A percentile compares a stretch with the other conserved stretches of the same genome.
Evolutionary conservation across 345 rosid genomes (phyloP).

Genomic region (Populus euphratica): DNA sequence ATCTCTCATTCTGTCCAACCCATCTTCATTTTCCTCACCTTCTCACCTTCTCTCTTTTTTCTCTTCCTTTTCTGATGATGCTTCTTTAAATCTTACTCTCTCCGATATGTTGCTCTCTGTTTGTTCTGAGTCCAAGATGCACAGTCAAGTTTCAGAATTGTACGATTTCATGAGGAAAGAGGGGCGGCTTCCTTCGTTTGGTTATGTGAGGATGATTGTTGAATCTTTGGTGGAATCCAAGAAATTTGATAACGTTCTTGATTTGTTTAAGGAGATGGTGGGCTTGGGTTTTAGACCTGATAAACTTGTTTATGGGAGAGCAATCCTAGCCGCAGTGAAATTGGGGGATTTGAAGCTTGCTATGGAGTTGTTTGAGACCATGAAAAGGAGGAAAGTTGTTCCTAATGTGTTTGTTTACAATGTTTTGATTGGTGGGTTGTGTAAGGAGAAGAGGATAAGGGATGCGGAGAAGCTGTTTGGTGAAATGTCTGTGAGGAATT

Average conservation of each 20-base stretch:
- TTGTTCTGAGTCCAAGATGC: slow-evolving; percentile 44
- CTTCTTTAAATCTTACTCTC: slow-evolving; percentile 41
- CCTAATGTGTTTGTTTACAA: slow-evolving; percentile 60
- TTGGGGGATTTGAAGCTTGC: slow-evolving; percentile 54
- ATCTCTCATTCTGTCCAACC: slow-evolving; percentile 39
- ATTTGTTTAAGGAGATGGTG: slow-evolving; percentile 46
- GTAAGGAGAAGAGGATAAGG: slow-evolving; percentile 50
- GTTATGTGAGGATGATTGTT: slow-evolving; percentile 37
- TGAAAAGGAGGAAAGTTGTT: slow-evolving; percentile 46
- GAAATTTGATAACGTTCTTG: slow-evolving; percentile 39
- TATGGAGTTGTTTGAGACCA: slow-evolving; percentile 42
- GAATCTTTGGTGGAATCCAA: slow-evolving; percentile 40
- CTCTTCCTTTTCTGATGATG: slow-evolving; percentile 35
- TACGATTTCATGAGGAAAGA: slow-evolving; percentile 40
- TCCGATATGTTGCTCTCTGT: slow-evolving; percentile 42
- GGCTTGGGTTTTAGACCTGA: slow-evolving; percentile 51
- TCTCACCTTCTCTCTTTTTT: slow-evolving; percentile 47
- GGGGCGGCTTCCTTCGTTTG: slow-evolving; percentile 46
- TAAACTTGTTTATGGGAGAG: slow-evolving; percentile 57
- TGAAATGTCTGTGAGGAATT: slow-evolving; percentile 46
- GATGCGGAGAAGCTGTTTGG: slow-evolving; percentile 67
- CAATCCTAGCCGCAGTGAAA: slow-evolving; percentile 67
- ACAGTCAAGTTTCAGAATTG: slow-evolving; percentile 41
- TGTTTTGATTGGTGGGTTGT: slow-evolving; percentile 53
- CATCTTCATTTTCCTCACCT: slow-evolving; percentile 40